phyloP scores from a whole-genome alignment of 1,284 basidiomycete genomes.

The Leccinum pachyderme region DNA sequence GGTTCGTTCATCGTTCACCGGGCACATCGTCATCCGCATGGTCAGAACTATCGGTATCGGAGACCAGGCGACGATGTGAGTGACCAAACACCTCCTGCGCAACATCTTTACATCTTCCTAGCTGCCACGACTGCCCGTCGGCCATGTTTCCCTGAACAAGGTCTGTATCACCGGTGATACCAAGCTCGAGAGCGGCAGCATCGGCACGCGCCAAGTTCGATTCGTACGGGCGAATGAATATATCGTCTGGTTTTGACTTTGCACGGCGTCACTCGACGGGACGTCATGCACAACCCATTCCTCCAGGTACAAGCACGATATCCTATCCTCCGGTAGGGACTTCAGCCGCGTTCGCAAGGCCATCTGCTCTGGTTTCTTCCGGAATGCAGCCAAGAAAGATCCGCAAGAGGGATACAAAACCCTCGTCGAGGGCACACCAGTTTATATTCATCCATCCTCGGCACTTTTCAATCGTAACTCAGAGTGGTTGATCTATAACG shows the following conservation, averaged over 20 bases:
- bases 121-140: conserved; percentile 38
- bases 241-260: conserved; percentile 53
- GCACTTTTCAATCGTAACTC: conserved; percentile 92
- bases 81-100: conserved; percentile 34
- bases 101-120: conserved; percentile 39
- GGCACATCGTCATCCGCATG: conserved; percentile 13
- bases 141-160: conserved; percentile 36
- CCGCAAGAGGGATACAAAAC: conserved; percentile 97
- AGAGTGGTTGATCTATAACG: conserved; percentile 65
- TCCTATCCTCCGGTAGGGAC: conserved; percentile 87
- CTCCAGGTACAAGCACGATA: conserved; percentile 89
- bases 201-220: conserved; percentile 66
- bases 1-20: background rate
- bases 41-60: conserved; percentile 14
- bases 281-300: conserved; percentile 3
- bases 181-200: conserved; percentile 52
- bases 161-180: conserved; percentile 45
- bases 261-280: conserved; percentile 37
- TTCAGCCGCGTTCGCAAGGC: conserved; percentile 93
- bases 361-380: conserved; percentile 96
- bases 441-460: conserved; percentile 98
- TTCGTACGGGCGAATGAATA: conserved; percentile 60
- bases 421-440: conserved; percentile 94
- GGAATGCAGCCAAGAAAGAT: conserved; percentile 95
- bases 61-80: conserved; percentile 7